Conservation (phyloP, 495 filamentous ascomycete genomes). For the Penicillium odoratum region DNA sequence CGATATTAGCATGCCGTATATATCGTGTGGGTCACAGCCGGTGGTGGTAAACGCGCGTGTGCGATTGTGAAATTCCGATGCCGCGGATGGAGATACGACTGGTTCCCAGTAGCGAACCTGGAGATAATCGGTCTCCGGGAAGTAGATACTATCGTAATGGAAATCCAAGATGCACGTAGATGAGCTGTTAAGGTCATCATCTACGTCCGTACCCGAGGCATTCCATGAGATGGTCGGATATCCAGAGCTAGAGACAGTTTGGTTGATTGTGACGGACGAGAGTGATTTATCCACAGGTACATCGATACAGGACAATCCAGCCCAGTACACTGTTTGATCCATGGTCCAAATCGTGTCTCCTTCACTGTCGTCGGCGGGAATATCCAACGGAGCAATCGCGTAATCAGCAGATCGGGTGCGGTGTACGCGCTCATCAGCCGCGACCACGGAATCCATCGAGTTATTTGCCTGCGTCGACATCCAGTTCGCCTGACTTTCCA, state of each 20-base stretch:
- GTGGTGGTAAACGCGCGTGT: conserved; percentile 29
- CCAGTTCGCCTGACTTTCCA: conserved; percentile 36
- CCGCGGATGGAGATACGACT: conserved; percentile 15
- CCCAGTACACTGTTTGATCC: conserved; percentile 43
- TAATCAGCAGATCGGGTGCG: conserved; percentile 33
- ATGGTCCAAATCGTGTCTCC: conserved; percentile 36
- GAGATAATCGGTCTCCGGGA: conserved; percentile 33
- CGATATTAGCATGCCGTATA: conserved; percentile 41
- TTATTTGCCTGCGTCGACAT: conserved; percentile 35
- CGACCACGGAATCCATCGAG: conserved; percentile 26
- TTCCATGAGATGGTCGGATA: conserved; percentile 32
- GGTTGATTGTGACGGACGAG: conserved; percentile 24
- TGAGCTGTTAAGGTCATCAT: conserved; percentile 17
- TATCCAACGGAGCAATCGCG: conserved; percentile 41
- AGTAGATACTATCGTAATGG: conserved; percentile 35
- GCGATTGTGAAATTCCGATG: conserved; percentile 14
- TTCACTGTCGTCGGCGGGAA: conserved; percentile 22
- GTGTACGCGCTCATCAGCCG: conserved; percentile 19
- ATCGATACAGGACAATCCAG: conserved; percentile 29
- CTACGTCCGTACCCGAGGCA: conserved; percentile 28
- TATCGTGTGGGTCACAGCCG: conserved; percentile 37
- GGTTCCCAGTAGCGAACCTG: conserved; percentile 47
- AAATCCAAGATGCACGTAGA: conserved; percentile 34
- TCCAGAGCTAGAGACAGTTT: conserved; percentile 8
- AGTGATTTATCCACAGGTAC: conserved; percentile 24